Base-by-base conservation (phyloP, 768 basidiomycete species). In the Daedaleopsis sinensis region DNA sequence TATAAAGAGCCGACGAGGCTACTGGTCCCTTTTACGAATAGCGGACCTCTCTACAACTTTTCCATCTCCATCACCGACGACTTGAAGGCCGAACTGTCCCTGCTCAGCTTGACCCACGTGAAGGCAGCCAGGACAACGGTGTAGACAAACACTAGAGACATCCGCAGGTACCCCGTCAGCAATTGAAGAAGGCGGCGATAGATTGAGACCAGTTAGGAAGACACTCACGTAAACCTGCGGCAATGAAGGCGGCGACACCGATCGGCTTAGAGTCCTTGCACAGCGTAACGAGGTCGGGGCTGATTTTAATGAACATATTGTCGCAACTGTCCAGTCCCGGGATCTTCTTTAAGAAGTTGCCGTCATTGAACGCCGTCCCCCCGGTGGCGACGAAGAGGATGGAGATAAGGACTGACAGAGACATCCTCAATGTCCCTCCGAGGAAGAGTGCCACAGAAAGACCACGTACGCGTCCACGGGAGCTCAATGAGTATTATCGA, bases 241-340 rank as follows among this genome's bases (percentile, higher is more conserved):
- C 50, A n/a, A 55, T 47, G 47, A 60, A 60, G 0, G 37, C 52
- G 10, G 50, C 12, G 23, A 55, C 50, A 15, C 46, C 59, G 38
- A 60, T 55, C 12, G 59, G 59, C 24, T 60, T 52, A 1, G 55
- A 23, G 19, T 55, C 59, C 4, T 55, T 53, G 23, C 59, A 60
- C 23, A 60, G 11, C 13, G 39, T 13, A 18, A 42, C 18, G 39
- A 42, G 3, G 18, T 42, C 55, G 16, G 54, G 39, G 18, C 49
- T 53, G 2, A 52, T 36, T 16, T 5, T 35, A 9, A 47, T 37
- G 11, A 53, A 16, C 1, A 38, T 39, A 2, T 42, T 24, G 37
- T 50, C 12, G 53, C 48, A 60, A 11, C 39, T 42, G 11, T 35
- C 37, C 38, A 24, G 27, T n/a, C 59, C 53, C 2, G 44, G 19